A percentile compares a stretch with the other conserved stretches of the same genome.
Conservation (phyloP, 148 eudicot species). For the Rhododendron vialii region DNA sequence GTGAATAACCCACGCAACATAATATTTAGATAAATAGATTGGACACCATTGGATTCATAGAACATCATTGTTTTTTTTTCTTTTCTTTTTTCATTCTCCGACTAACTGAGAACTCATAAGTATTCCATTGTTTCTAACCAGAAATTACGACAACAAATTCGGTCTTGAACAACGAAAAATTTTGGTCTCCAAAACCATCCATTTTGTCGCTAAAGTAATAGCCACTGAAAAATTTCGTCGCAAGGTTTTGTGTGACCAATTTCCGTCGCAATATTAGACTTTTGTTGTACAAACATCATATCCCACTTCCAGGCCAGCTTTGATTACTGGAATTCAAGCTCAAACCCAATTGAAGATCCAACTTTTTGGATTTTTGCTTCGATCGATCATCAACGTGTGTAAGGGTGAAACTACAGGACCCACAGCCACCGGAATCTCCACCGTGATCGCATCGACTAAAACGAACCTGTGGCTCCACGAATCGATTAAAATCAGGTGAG, state of each 20-base stretch:
- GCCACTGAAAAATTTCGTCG: neutral
- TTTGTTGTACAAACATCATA: neutral
- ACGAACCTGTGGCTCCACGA: constrained; percentile 44
- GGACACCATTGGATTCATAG: neutral
- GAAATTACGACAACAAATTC: neutral
- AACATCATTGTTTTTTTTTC: neutral
- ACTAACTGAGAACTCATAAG: neutral
- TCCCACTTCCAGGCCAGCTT: constrained; percentile 10
- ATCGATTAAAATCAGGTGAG: constrained; percentile 12
- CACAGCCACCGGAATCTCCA: neutral
- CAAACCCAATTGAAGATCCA: constrained; percentile 54
- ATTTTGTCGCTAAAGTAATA: no score
- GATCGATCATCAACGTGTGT: constrained; percentile 32
- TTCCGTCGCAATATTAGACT: no score
- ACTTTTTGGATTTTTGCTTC: constrained; percentile 24
- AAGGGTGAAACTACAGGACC: constrained; percentile 31
- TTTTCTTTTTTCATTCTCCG: neutral
- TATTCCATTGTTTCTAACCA: neutral
- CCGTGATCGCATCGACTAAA: constrained; percentile 36
- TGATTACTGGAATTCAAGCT: constrained; percentile 12
- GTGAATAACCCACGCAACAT: neutral
- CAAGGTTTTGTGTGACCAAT: neutral
- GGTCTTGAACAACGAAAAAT: neutral
- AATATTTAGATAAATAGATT: no score
- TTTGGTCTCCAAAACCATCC: neutral